phyloP scores from a whole-genome alignment of 1,284 basidiomycete genomes.

The Athelia psychrophila region DNA sequence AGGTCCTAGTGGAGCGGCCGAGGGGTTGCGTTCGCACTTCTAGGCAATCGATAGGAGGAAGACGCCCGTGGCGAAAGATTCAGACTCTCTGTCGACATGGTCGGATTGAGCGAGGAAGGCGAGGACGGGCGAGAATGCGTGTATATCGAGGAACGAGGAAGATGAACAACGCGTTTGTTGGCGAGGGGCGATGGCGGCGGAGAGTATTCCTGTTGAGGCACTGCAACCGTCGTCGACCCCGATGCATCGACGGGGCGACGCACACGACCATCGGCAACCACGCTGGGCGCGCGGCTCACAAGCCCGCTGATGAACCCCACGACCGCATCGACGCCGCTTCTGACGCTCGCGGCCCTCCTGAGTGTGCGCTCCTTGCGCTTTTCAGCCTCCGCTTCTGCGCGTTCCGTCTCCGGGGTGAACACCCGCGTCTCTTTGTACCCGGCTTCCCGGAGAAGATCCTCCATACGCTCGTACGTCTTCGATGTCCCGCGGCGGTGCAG shows the following conservation, averaged over 20 bases:
- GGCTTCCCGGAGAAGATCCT: slow-evolving; percentile 79
- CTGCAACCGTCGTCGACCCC: background rate
- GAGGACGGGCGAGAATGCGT: background rate
- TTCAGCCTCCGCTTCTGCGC: slow-evolving; percentile 27
- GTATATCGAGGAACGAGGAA: background rate
- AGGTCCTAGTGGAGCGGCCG: background rate
- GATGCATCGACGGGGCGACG: background rate
- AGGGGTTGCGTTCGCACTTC: background rate
- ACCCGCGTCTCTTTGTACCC: slow-evolving; percentile 89
- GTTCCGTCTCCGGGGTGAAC: slow-evolving; percentile 79
- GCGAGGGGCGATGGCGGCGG: background rate
- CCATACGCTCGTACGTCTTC: slow-evolving; percentile 37
- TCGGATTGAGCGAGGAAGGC: background rate
- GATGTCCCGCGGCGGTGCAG: background rate
- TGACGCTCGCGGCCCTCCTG: slow-evolving; percentile 14
- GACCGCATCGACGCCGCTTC: slow-evolving; percentile 49
- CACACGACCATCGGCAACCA: background rate
- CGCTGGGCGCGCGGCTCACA: slow-evolving; percentile 27
- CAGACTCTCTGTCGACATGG: background rate
- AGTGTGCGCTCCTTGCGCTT: slow-evolving; percentile 15
- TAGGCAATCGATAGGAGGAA: background rate
- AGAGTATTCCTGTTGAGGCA: slow-evolving; percentile 36
- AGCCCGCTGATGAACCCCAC: slow-evolving; percentile 60
- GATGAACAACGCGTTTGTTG: background rate
- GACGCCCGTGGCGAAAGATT: background rate